Conservation (phyloP, 148 eudicot species). For the Beta vulgaris region DNA sequence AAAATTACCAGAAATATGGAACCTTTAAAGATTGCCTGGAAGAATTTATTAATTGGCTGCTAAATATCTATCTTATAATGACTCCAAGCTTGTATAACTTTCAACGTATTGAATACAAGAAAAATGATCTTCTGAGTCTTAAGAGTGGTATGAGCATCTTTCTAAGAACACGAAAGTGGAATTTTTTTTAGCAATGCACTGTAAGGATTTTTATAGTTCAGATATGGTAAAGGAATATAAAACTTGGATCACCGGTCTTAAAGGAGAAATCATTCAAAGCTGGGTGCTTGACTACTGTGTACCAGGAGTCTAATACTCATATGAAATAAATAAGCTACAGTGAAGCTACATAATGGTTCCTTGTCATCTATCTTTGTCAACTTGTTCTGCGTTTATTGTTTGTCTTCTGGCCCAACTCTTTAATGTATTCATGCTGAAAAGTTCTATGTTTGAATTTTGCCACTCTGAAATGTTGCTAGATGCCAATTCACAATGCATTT, state of each 20-base stretch:
- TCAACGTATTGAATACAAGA: neutral
- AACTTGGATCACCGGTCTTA: neutral
- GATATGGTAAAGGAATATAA: neutral
- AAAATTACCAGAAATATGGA: neutral
- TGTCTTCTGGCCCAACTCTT: neutral
- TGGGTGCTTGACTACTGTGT: neutral
- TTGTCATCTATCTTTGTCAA: neutral
- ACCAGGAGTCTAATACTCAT: neutral
- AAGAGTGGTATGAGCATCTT: neutral
- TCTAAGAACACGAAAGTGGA: neutral
- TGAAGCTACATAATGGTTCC: neutral
- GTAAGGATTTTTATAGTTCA: neutral
- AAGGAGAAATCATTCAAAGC: neutral
- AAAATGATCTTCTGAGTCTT: neutral
- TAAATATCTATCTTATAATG: neutral
- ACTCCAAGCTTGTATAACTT: neutral
- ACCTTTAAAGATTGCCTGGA: neutral
- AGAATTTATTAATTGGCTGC: neutral
- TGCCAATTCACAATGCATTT: slow-evolving; percentile 42
- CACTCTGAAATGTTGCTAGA: slow-evolving; percentile 23
- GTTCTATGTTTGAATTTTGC: neutral
- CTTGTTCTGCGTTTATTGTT: neutral
- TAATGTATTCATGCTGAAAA: neutral
- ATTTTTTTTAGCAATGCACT: neutral
- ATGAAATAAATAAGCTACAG: neutral